Conservation (phyloP, 495 filamentous ascomycete genomes). For the Penicillium pulvis region DNA sequence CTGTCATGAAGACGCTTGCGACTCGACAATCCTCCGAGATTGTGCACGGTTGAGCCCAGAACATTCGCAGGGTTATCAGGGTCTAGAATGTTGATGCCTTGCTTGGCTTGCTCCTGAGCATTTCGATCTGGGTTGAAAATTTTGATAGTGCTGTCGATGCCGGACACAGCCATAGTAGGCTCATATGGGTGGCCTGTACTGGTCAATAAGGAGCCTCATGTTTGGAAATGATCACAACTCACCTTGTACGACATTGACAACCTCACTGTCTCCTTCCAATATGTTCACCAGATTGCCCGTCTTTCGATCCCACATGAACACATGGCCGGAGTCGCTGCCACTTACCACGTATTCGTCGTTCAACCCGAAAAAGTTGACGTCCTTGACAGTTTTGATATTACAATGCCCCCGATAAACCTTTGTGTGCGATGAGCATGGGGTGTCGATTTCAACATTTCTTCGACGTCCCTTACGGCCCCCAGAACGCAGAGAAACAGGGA, state of each 20-base stretch:
- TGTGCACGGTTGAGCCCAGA: slow-evolving; percentile 20
- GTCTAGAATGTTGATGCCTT: slow-evolving; percentile 56
- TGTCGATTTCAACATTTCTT: slow-evolving; percentile 53
- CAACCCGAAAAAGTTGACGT: slow-evolving; percentile 72
- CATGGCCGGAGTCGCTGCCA: slow-evolving; percentile 67
- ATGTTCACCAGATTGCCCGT: slow-evolving; percentile 67
- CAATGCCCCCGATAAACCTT: slow-evolving; percentile 66
- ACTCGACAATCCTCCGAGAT: slow-evolving; percentile 51
- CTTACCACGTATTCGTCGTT: slow-evolving; percentile 76
- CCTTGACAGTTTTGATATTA: slow-evolving; percentile 75
- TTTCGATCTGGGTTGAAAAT: slow-evolving; percentile 68
- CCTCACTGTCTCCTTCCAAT: slow-evolving; percentile 69
- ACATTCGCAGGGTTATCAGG: slow-evolving; percentile 42
- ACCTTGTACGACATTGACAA: slow-evolving; percentile 75
- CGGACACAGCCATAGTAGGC: slow-evolving; percentile 67
- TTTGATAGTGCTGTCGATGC: slow-evolving; percentile 76
- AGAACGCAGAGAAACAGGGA: slow-evolving; percentile 23
- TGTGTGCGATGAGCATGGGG: slow-evolving; percentile 60
- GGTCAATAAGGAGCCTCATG: not conserved
- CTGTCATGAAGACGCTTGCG: slow-evolving; percentile 60
- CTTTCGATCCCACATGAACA: slow-evolving; percentile 74
- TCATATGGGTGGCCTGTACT: slow-evolving; percentile 69
- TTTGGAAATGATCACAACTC: slow-evolving; percentile 9
- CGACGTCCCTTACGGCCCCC: slow-evolving; percentile 35
- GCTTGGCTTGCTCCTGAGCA: slow-evolving; percentile 58